Conservation (phyloP, 225 moss, liverwort and hornwort species). For the Polytrichum commune region DNA sequence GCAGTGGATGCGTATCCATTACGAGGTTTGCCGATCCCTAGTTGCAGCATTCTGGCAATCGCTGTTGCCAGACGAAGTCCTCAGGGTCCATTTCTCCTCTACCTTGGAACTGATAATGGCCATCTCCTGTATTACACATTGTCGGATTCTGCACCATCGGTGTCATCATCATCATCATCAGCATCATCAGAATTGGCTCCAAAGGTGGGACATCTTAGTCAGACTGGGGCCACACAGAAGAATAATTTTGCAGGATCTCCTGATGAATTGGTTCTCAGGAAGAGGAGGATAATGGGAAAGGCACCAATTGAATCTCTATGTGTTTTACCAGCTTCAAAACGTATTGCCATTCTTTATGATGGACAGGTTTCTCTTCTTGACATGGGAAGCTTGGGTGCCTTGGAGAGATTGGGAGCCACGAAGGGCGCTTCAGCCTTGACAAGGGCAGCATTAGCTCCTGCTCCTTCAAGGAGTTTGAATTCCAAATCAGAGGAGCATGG, state of each 20-base stretch:
- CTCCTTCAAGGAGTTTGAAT: slow-evolving; percentile 16
- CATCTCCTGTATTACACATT: slow-evolving; percentile 79
- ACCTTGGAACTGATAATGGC: slow-evolving; percentile 88
- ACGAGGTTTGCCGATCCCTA: slow-evolving; percentile 73
- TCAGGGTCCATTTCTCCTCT: slow-evolving; percentile 55
- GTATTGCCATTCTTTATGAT: slow-evolving; percentile 84
- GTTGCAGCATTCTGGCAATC: slow-evolving; percentile 58
- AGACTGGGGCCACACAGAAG: slow-evolving; percentile 19
- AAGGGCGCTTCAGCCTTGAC: slow-evolving; percentile 81
- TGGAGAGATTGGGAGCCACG: slow-evolving; percentile 67
- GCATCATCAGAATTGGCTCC: background rate
- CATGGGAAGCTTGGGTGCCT: slow-evolving; percentile 60
- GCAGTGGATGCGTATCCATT: slow-evolving; percentile 76
- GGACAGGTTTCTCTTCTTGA: slow-evolving; percentile 81
- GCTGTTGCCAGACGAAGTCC: slow-evolving; percentile 50
- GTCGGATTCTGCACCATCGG: slow-evolving; percentile 45
- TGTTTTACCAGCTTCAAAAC: slow-evolving; percentile 71
- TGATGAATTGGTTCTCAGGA: slow-evolving; percentile 65
- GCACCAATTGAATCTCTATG: slow-evolving; percentile 78
- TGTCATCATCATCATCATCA: slow-evolving; percentile 23
- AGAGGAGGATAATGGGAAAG: slow-evolving; percentile 68
- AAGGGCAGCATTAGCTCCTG: slow-evolving; percentile 42
- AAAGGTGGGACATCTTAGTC: background rate
- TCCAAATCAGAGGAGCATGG: slow-evolving; percentile 11
- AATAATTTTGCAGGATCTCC: slow-evolving; percentile 15